Base-by-base conservation (phyloP, 441 rosid species). In the Aleurites moluccanus region DNA sequence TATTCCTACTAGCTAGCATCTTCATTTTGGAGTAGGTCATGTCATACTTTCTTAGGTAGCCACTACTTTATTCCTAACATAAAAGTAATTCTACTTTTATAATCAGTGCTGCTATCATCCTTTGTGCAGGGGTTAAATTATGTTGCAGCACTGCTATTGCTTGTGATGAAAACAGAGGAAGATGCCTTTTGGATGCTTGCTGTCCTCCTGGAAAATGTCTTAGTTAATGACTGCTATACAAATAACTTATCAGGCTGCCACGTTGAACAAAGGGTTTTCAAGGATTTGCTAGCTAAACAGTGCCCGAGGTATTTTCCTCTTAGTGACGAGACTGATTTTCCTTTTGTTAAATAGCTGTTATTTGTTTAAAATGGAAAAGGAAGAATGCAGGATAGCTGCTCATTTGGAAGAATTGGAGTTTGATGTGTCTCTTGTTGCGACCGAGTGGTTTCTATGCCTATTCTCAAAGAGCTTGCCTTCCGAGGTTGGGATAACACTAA, bases 181-280 rank as follows among this genome's bases (percentile, higher is more conserved):
- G 99, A 96, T 75, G 97, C 93, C 16, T 96, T 96, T 79, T 96
- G 99, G 99, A 93, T 93, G 97, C 86, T 96, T 52, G 96, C 98
- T 1, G 98, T 96, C 59, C 94, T 96, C 52, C 78, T 96, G 73
- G 99, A 96, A 83, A 92, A 96, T 50, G 97, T 96, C 59, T 82
- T 96, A 85, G 99, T 92, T 49, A 95, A 83, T 83, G 98, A 96
- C 82, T 96, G 99, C 82, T 96, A 96, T 76, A 89, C 98, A 63
- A 96, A 79, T 61, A 93, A 96, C 85, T 83, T 96, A 70, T 91
- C 98, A 40, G 98, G 99, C 69, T 96, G 98, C 80, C 98, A 96
- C 75, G 98, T 96, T 40, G 99, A 96, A 76, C 99, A 96, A 78
- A 84, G 99, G 77, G 99, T 93, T 64, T 93, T 96, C 82, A 87